Evolutionary conservation across 2,329 filamentous ascomycete genomes (phyloP), one percentile per base, ranked within the genome.

Genomic region (Pseudogymnoascus sp.): DNA sequence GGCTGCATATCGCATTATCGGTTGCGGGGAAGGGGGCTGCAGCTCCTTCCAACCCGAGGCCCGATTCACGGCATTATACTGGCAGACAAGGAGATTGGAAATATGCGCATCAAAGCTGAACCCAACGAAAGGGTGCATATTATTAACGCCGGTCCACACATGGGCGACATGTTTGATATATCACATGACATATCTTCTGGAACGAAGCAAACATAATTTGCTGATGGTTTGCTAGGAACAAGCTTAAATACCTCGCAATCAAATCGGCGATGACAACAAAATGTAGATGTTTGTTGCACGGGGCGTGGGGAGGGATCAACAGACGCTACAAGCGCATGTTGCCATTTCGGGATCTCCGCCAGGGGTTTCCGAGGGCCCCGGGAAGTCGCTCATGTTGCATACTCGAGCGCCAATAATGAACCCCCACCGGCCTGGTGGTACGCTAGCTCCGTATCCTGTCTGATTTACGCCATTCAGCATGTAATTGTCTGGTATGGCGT

Each of bases 261-360:
- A 35, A 33, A 54, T 13, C 29, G 9, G n/a, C 29, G 47, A 35
- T 54, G 44, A n/a, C 47, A 54, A 54, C 47, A 54, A 54, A 33
- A n/a, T 54, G n/a, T 33, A 29, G 29, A 54, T 54, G n/a, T 3
- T 54, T 54, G n/a, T 3, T 54, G n/a, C 47, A 33, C 33, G 47
- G 29, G 29, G 47, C 26, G 17, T 33, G 47, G 47, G 26, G 21
- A 26, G 21, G 47, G 47, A 17, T 54, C 26, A 33, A 54, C 47
- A 54, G 47, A 17, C 47, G 47, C 47, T 54, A 54, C 47, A 54
- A 54, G 47, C 47, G 47, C 47, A 54, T n/a, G n/a, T 29, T 33
- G n/a, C 47, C 47, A 54, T 54, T 54, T 54, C 29, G 47, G 47
- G 47, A 54, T 54, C 47, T 11, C 29, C 8, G 47, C 9, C 26